Percentiles rank a stretch among this genome's conserved stretches.
phyloP scores from a whole-genome alignment of 78 protist species.

The Guillardia theta region DNA sequence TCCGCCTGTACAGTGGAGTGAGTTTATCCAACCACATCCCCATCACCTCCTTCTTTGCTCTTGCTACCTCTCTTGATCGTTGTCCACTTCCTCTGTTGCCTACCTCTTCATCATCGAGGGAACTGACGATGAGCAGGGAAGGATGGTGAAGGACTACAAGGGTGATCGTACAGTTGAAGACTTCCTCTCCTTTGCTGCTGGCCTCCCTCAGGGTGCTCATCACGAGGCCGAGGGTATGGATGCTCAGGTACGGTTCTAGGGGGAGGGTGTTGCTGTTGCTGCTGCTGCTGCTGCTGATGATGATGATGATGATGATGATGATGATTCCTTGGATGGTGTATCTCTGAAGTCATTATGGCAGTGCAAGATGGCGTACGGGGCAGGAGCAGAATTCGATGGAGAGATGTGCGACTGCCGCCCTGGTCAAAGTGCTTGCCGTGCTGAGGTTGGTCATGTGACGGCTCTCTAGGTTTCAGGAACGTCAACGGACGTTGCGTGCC shows the following conservation, averaged over 20 bases:
- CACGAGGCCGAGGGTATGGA: conserved; percentile 5
- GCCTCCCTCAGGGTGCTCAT: neutral
- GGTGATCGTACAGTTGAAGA: neutral
- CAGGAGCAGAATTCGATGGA: neutral
- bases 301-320: too few relatives aligned
- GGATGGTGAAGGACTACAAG: neutral
- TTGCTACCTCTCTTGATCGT: neutral
- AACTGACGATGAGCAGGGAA: neutral
- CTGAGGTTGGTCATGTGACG: too few relatives aligned
- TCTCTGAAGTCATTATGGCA: too few relatives aligned
- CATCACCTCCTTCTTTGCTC: neutral
- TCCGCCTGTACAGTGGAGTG: neutral
- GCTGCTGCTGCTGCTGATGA: too few relatives aligned
- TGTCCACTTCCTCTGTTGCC: neutral
- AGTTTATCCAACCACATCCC: neutral
- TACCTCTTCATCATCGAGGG: neutral
- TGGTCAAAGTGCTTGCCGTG: too few relatives aligned
- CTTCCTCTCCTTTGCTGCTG: neutral
- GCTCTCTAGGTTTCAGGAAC: neutral
- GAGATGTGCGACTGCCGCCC: conserved; percentile 33
- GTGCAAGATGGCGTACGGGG: conserved; percentile 30
- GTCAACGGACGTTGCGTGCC: conserved; percentile 11
- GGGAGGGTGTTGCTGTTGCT: too few relatives aligned
- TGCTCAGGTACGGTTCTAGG: too few relatives aligned
- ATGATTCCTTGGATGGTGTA: too few relatives aligned